A percentile compares a stretch with the other conserved stretches of the same genome.
These are phyloP conservation scores for Dictyostelium discoideum DNA, from an alignment of 78 protist species.

Conservation along the genomic window dicty_2.7 NC_007088.5:5134501-5135000, in stretches of 20 bases:
- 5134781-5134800: slow-evolving; percentile 56
- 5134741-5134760: neutral
- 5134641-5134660: slow-evolving; percentile 35
- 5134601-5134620: slow-evolving; percentile 40
- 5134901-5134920: slow-evolving; percentile 52
- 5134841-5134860: slow-evolving; percentile 2
- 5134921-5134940: slow-evolving; percentile 22
- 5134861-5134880: neutral
- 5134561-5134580: slow-evolving; percentile 43
- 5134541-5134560: slow-evolving; percentile 69
- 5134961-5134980: slow-evolving; percentile 63
- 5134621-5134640: slow-evolving; percentile 71
- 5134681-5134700: slow-evolving; percentile 20
- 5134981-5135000: slow-evolving; percentile 83
- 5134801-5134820: neutral
- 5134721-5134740: neutral
- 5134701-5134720: neutral
- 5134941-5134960: slow-evolving; percentile 23
- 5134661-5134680: slow-evolving; percentile 61
- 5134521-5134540: slow-evolving; percentile 43
- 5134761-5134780: neutral
- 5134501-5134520: slow-evolving; percentile 42
- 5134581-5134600: slow-evolving; percentile 57
- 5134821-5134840: neutral
- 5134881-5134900: slow-evolving; percentile 26